These are phyloP conservation scores for Ogataea neopini DNA, from an alignment of 805 yeast species.

Conservation along the genomic window DNA sequence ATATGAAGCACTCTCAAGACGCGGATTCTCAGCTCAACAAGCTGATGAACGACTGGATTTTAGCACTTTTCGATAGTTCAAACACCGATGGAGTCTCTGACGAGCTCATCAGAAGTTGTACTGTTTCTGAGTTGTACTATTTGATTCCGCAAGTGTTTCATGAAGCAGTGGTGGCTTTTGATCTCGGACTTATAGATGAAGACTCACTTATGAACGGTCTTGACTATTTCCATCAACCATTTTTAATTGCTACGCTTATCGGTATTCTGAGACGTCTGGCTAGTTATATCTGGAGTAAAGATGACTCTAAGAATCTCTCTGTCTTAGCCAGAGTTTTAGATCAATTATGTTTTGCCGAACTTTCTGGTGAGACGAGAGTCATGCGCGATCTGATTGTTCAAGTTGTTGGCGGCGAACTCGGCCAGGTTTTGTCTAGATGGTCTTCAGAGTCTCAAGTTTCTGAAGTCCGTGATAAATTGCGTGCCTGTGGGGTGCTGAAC, in stretches of 20 bases:
- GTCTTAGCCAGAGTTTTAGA: conserved; percentile 21
- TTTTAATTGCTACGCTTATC: conserved; percentile 57
- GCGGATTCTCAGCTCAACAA: conserved; percentile 27
- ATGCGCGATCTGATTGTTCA: conserved; percentile 21
- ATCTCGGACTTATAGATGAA: conserved; percentile 53
- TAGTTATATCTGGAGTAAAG: conserved; percentile 20
- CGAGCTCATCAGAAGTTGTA: conserved; percentile 66
- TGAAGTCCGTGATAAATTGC: conserved; percentile 16
- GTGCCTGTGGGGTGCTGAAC: conserved; percentile 5
- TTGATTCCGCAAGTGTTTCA: conserved; percentile 74
- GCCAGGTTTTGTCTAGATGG: conserved; percentile 6
- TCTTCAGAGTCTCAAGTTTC: conserved; percentile 8
- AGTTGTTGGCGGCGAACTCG: conserved; percentile 20
- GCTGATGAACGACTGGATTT: conserved; percentile 68
- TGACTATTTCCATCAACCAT: conserved; percentile 84
- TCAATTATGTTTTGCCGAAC: conserved; percentile 22
- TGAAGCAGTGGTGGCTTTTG: conserved; percentile 66
- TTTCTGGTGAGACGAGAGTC: conserved; percentile 23
- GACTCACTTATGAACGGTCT: conserved; percentile 73
- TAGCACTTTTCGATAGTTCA: conserved; percentile 64
- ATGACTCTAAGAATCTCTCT: conserved; percentile 7
- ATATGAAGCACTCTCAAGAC: conserved; percentile 20
- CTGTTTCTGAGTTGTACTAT: conserved; percentile 64
- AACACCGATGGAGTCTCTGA: conserved; percentile 78
- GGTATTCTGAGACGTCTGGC: conserved; percentile 40